Evolutionary conservation across 768 basidiomycete genomes (phyloP), one percentile per base, ranked within the genome.

Genomic region (Termitomyces bulborhizus): DNA sequence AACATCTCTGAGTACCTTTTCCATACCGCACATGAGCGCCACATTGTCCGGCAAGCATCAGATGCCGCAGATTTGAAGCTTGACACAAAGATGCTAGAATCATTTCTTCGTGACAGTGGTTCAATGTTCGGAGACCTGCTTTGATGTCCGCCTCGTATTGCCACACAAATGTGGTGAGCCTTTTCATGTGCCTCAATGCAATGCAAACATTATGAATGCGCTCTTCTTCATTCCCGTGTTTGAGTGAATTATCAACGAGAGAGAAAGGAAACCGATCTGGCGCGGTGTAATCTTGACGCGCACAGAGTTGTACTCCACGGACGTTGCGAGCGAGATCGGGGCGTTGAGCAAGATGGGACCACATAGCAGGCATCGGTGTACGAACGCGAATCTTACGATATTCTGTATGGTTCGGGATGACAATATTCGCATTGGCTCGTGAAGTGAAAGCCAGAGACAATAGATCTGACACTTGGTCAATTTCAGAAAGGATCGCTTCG

Each of bases 261-360:
- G 68, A 66, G 41, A 60, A 65, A 21, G 78, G 78, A 53, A 69
- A 71, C n/a, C 69, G 72, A 65, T 80, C 76, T 37, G 74, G 65
- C 7, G 70, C 61, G 16, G 64, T 60, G 56, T 70, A 66, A 58
- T 75, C 73, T 18, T 60, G 48, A 34, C 67, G 69, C 43, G 76
- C 70, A 65, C 69, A 73, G 46, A 81, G 71, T 48, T 76, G 72
- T 12, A 81, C 72, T 53, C 76, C 74, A 7, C 75, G 72, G 43
- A 81, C 69, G 56, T 76, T 76, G 41, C 77, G 69, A 42, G 78
- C 67, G 6, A 80, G 70, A 62, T 80, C 78, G n/a, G 73, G 66
- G 26, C 78, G 73, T 46, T 68, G 67, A 16, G 77, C 76, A n/a
- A 81, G 73, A 60, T 80, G 79, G 0, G 73, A 74, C 78, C 79